A percentile compares a stretch with the other conserved stretches of the same genome.
phyloP scores from a whole-genome alignment of 2,329 filamentous ascomycete genomes.

The Trichoderma afroharzianum region DNA sequence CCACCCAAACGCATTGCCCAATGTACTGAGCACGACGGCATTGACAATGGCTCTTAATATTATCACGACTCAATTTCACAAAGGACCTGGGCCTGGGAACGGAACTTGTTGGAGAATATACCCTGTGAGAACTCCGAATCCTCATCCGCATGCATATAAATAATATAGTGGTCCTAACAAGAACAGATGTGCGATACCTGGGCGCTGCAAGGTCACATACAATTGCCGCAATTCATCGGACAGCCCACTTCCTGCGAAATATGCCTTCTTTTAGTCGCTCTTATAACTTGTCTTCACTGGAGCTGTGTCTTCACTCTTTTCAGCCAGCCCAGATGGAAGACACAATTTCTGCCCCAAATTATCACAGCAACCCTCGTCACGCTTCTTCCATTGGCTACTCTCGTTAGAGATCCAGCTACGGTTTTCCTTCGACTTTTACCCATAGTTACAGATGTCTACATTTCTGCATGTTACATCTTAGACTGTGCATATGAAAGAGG shows the following conservation, averaged over 20 bases:
- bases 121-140: background rate
- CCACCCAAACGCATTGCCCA: too few species aligned
- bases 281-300: background rate
- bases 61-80: too few species aligned
- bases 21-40: background rate
- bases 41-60: background rate
- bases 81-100: too few species aligned
- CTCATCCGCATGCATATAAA: background rate
- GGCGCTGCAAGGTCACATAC: background rate
- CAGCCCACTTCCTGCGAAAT: background rate
- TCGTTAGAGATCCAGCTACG: background rate
- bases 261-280: background rate
- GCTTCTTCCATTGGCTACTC: background rate
- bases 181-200: background rate
- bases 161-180: too few species aligned
- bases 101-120: too few species aligned
- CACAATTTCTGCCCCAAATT: background rate
- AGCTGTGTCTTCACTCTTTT: background rate
- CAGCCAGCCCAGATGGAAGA: background rate
- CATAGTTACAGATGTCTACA: background rate
- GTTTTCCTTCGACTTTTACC: background rate
- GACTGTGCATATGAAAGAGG: slow-evolving; percentile 37
- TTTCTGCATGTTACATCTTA: background rate
- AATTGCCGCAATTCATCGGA: background rate
- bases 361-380: background rate